Conservation (phyloP, 2,329 filamentous ascomycete genomes). For the Fusarium sarcochroum region DNA sequence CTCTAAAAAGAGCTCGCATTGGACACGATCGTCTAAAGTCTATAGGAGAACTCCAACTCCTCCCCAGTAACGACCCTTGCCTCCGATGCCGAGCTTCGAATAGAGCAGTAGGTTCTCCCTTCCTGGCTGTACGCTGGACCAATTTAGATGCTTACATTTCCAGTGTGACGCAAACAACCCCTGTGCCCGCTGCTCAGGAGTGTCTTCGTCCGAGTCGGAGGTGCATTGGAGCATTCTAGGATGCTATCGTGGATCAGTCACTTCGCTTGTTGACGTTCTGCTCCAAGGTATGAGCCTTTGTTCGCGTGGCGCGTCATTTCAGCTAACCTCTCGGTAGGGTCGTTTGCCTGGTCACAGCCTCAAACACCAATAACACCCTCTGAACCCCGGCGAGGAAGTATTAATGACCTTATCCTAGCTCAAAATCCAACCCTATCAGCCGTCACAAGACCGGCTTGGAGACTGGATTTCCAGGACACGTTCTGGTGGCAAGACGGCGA, state of each 20-base stretch:
- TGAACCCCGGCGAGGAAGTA: conserved; percentile 61
- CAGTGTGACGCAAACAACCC: conserved; percentile 67
- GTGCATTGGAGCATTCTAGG: conserved; percentile 65
- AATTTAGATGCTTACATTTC: conserved; percentile 26
- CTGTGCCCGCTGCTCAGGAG: conserved; percentile 62
- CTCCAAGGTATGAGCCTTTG: conserved; percentile 60
- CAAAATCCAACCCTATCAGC: conserved; percentile 60
- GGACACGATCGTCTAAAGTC: conserved; percentile 69
- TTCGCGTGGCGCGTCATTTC: neutral
- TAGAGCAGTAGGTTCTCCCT: conserved; percentile 58
- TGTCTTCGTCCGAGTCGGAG: conserved; percentile 54
- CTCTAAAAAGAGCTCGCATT: conserved; percentile 66
- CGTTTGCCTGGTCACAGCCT: conserved; percentile 63
- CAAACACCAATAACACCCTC: conserved; percentile 67
- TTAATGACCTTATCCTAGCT: conserved; percentile 67
- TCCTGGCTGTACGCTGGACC: neutral
- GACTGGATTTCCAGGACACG: conserved; percentile 67
- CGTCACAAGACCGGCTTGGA: conserved; percentile 58
- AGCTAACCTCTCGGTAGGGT: conserved; percentile 53
- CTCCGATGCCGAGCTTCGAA: conserved; percentile 65
- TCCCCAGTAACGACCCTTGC: conserved; percentile 63
- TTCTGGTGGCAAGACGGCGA: conserved; percentile 71
- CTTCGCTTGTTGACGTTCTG: conserved; percentile 63
- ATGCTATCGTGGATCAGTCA: conserved; percentile 65
- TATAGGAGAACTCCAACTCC: conserved; percentile 68